phyloP scores from a whole-genome alignment of 148 eudicot genomes.

The Bassia scoparia region DNA sequence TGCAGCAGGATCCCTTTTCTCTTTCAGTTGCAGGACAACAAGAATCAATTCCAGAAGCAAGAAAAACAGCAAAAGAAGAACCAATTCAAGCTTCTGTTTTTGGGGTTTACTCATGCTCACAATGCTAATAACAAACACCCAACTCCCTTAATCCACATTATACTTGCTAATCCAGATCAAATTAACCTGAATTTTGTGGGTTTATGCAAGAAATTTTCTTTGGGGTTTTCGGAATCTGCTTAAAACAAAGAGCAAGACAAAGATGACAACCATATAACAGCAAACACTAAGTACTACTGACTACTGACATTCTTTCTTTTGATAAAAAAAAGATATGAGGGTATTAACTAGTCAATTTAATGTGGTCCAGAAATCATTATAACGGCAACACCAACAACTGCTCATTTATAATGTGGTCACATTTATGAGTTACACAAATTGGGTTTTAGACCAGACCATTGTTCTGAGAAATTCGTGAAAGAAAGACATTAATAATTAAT shows the following conservation, averaged over 20 bases:
- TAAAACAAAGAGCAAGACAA: slow-evolving; percentile 30
- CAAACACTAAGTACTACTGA: slow-evolving; percentile 23
- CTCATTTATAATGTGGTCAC: slow-evolving; percentile 17
- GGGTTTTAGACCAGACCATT: no score
- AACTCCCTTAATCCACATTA: slow-evolving; percentile 44
- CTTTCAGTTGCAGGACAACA: slow-evolving; percentile 56
- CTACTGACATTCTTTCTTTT: slow-evolving; percentile 22
- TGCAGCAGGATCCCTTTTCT: slow-evolving; percentile 82
- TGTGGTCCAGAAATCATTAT: slow-evolving; percentile 28
- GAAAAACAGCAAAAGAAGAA: slow-evolving; percentile 25
- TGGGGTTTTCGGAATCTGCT: slow-evolving; percentile 25
- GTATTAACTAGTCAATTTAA: slow-evolving; percentile 19
- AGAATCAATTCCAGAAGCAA: slow-evolving; percentile 31
- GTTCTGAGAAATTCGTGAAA: background rate
- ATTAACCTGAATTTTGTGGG: slow-evolving; percentile 9
- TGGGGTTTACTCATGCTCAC: slow-evolving; percentile 47
- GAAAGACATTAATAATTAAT: background rate
- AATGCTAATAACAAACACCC: slow-evolving; percentile 18
- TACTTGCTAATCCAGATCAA: slow-evolving; percentile 39
- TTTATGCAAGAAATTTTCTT: background rate
- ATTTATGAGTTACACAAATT: slow-evolving; percentile 23
- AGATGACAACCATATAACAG: slow-evolving; percentile 27
- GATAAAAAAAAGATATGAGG: background rate
- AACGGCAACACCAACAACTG: slow-evolving; percentile 10
- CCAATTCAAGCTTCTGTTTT: slow-evolving; percentile 21